These are phyloP conservation scores for Pythium insidiosum DNA, from an alignment of 352 stramenopile genomes.

Conservation along the genomic window DNA sequence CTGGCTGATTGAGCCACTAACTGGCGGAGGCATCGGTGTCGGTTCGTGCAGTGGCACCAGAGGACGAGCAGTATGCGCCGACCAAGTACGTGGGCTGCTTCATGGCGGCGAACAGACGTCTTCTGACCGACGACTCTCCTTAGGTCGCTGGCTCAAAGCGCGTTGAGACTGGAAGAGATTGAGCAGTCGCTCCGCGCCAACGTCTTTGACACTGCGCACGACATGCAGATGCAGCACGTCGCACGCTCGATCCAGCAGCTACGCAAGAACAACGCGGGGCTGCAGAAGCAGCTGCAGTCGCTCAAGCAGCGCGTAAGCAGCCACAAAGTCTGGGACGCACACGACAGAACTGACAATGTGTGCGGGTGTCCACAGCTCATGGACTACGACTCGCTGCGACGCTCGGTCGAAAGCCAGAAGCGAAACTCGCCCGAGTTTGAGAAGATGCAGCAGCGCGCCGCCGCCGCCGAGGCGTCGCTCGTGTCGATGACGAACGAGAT, in stretches of 20 bases:
- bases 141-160: slow-evolving; percentile 23
- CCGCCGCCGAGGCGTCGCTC: slow-evolving; percentile 35
- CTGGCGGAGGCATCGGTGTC: neutral
- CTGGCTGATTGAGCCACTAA: neutral
- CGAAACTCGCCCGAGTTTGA: slow-evolving; percentile 58
- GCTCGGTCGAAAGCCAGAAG: slow-evolving; percentile 51
- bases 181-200: slow-evolving; percentile 22
- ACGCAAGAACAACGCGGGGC: slow-evolving; percentile 15
- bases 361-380: slow-evolving; percentile 33
- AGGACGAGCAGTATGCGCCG: slow-evolving; percentile 17
- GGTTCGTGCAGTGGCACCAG: slow-evolving; percentile 4
- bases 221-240: slow-evolving; percentile 24
- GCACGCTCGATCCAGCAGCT: slow-evolving; percentile 20
- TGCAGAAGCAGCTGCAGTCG: slow-evolving; percentile 21
- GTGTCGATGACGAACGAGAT: slow-evolving; percentile 48
- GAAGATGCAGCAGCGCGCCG: slow-evolving; percentile 47
- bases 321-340: neutral
- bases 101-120: neutral
- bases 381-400: slow-evolving; percentile 69
- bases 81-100: slow-evolving; percentile 7
- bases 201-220: slow-evolving; percentile 18
- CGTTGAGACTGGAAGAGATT: slow-evolving; percentile 24
- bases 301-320: slow-evolving; percentile 22
- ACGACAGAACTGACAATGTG: neutral
- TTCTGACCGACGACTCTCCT: neutral